A percentile compares a stretch with the other conserved stretches of the same genome.
phyloP scores from a whole-genome alignment of 2,329 filamentous ascomycete genomes.

The Colletotrichum eleusines region DNA sequence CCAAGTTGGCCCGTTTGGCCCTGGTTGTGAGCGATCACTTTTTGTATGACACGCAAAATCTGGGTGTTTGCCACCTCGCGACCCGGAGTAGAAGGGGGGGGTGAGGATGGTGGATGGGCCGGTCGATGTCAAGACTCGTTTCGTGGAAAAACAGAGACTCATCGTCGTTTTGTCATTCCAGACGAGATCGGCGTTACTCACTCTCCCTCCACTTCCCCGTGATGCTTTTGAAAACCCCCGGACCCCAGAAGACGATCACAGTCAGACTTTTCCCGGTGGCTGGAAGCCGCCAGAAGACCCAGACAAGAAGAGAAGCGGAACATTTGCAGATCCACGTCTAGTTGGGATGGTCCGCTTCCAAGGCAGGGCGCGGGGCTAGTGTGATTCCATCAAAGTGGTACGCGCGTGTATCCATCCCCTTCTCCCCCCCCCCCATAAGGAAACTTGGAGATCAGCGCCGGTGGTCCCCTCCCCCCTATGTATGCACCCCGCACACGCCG shows the following conservation, averaged over 20 bases:
- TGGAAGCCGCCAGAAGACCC: not conserved
- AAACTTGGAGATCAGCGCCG: slow-evolving; percentile 6
- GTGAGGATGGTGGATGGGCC: too few relatives aligned
- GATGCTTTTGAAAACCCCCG: not conserved
- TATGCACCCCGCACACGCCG: slow-evolving; percentile 35
- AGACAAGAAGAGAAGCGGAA: not conserved
- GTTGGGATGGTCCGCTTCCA: not conserved
- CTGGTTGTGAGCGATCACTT: not conserved
- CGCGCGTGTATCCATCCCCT: slow-evolving; percentile 23
- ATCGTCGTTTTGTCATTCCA: too few relatives aligned
- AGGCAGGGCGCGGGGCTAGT: not conserved
- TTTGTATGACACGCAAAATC: not conserved
- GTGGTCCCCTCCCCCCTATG: slow-evolving; percentile 15
- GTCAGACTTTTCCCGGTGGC: not conserved
- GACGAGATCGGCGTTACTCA: not conserved
- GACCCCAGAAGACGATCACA: slow-evolving; percentile 2
- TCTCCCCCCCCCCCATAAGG: too few relatives aligned
- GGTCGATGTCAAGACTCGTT: too few relatives aligned
- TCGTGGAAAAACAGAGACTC: too few relatives aligned
- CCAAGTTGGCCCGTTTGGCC: not conserved
- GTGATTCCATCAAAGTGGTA: slow-evolving; percentile 11
- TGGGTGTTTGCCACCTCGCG: not conserved
- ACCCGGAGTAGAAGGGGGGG: not conserved
- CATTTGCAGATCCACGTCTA: not conserved
- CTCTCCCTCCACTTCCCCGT: not conserved